phyloP scores from a whole-genome alignment of 1,284 basidiomycete genomes.

The Phellopilus nigrolimitatus region DNA sequence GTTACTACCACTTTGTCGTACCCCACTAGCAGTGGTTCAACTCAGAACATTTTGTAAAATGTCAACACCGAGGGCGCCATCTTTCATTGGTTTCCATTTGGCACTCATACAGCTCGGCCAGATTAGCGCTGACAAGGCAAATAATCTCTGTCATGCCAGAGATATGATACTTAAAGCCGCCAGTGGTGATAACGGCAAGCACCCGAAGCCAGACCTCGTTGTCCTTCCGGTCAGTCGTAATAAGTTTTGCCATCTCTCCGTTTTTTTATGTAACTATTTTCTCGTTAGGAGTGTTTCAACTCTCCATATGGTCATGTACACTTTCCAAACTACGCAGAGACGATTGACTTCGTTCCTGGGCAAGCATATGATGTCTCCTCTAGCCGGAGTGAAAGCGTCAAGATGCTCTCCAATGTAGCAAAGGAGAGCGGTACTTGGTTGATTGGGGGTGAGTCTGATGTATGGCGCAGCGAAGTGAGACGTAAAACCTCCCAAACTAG shows the following conservation, averaged over 20 bases:
- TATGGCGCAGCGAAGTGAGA: not conserved
- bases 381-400: constrained; percentile 74
- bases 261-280: constrained; percentile 4
- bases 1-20: too few relatives aligned
- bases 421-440: constrained; percentile 83
- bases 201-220: constrained; percentile 70
- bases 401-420: constrained; percentile 79
- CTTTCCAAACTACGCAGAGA: constrained; percentile 84
- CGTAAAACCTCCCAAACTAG: constrained; percentile 34
- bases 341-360: constrained; percentile 58
- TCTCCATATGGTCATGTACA: constrained; percentile 89
- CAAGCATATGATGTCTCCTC: constrained; percentile 52
- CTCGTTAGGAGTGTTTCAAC: constrained; percentile 89
- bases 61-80: constrained; percentile 27
- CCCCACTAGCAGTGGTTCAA: not conserved
- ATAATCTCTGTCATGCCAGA: constrained; percentile 76
- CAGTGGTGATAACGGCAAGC: constrained; percentile 32
- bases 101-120: constrained; percentile 84
- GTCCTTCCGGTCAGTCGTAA: constrained; percentile 72
- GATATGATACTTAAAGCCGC: constrained; percentile 76
- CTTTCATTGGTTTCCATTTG: constrained; percentile 72
- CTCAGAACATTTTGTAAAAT: not conserved
- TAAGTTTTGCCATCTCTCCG: not conserved
- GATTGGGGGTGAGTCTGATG: constrained; percentile 68
- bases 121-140: constrained; percentile 62